Evolutionary conservation across 163 green algal species (phyloP).

Genomic region (Volvox carteri): DNA sequence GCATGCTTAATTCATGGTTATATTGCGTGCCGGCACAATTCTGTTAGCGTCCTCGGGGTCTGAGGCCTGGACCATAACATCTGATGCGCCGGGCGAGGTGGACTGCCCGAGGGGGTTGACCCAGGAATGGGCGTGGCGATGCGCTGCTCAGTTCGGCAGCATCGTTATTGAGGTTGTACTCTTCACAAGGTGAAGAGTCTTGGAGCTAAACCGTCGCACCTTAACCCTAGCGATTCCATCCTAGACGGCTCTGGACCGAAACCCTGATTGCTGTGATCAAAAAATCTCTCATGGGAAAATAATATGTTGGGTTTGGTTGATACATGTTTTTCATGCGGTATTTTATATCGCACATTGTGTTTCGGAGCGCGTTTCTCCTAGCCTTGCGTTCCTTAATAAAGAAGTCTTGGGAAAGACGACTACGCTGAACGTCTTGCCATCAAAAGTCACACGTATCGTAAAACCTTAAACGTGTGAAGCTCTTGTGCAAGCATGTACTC

Average conservation of each 20-base stretch:
- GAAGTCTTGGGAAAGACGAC: background rate
- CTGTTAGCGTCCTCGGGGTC: background rate
- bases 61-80: background rate
- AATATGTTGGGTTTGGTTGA: background rate
- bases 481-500: background rate
- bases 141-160: too few species aligned
- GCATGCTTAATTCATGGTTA: too few species aligned
- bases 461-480: background rate
- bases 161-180: too few species aligned
- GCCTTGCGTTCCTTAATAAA: background rate
- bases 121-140: background rate
- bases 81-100: background rate
- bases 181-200: too few species aligned
- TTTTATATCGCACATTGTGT: background rate
- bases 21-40: background rate
- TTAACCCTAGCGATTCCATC: too few species aligned
- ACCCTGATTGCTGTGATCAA: background rate
- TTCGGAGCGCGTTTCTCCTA: constrained; percentile 6
- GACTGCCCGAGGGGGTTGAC: background rate
- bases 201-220: too few species aligned
- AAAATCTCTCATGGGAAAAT: background rate
- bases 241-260: background rate
- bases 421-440: background rate
- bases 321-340: background rate
- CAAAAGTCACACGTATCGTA: background rate